These are phyloP conservation scores for Scutellaria baicalensis DNA, from an alignment of 257 asterid species.

Conservation along the genomic window DNA sequence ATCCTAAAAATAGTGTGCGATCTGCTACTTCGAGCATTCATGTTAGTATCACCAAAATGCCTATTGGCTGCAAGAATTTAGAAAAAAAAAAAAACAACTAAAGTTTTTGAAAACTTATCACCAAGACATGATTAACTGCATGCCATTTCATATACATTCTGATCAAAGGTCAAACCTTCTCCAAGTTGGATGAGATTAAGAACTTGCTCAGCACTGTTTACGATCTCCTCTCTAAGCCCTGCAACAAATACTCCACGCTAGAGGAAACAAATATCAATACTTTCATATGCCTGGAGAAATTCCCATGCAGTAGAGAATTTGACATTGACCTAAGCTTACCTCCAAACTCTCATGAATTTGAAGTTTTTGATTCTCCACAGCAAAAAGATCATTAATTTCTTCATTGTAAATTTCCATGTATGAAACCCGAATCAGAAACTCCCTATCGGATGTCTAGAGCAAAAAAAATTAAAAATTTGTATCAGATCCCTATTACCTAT, in stretches of 20 bases:
- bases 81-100: background rate
- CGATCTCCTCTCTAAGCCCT: constrained; percentile 94
- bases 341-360: constrained; percentile 98
- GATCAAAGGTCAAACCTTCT: constrained; percentile 62
- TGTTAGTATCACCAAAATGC: constrained; percentile 97
- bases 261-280: constrained; percentile 15
- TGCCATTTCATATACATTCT: constrained; percentile 7
- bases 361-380: constrained; percentile 86
- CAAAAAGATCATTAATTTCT: constrained; percentile 87
- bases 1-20: constrained; percentile 96
- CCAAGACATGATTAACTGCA: background rate
- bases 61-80: constrained; percentile 60
- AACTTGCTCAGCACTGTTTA: constrained; percentile 80
- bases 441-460: constrained; percentile 62
- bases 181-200: constrained; percentile 78
- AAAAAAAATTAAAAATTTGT: constrained; percentile 2
- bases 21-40: constrained; percentile 96
- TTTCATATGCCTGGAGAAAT: background rate
- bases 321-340: constrained; percentile 35
- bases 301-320: background rate
- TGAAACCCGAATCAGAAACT: constrained; percentile 88
- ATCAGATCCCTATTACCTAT: background rate
- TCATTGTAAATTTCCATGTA: constrained; percentile 98
- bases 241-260: constrained; percentile 99
- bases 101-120: background rate